A percentile compares a stretch with the other conserved stretches of the same genome.
Evolutionary conservation across 805 yeast genomes (phyloP).

Genomic region (Komagataella ulmi): DNA sequence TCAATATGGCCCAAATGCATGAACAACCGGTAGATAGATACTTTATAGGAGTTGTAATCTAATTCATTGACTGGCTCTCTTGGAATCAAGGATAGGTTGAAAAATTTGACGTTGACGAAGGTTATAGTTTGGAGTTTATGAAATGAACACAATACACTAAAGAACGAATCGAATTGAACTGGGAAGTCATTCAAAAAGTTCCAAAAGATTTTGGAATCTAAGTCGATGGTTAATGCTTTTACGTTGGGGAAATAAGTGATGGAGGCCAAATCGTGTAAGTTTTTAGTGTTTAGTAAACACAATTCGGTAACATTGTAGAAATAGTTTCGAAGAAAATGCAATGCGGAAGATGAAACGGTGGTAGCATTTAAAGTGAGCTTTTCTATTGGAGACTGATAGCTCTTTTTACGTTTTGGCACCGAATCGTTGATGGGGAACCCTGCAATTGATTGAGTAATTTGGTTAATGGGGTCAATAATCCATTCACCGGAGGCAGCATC

Average conservation of each 20-base stretch:
- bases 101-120: conserved; percentile 1
- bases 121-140: neutral
- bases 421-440: neutral
- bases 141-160: conserved; percentile 1
- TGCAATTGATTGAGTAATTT: neutral
- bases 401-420: conserved; percentile 3
- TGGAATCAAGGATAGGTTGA: conserved; percentile 2
- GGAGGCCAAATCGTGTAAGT: conserved; percentile 32
- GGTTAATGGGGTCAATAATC: conserved; percentile 5
- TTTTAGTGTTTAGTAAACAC: conserved; percentile 22
- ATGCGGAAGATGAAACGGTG: conserved; percentile 1
- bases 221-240: conserved; percentile 27
- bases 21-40: conserved; percentile 3
- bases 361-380: conserved; percentile 3
- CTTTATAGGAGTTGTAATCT: conserved; percentile 2
- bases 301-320: conserved; percentile 26
- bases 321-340: conserved; percentile 18
- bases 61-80: conserved; percentile 1
- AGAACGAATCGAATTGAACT: conserved; percentile 2
- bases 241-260: conserved; percentile 31
- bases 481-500: neutral
- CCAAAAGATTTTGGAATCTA: conserved; percentile 31
- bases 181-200: conserved; percentile 2
- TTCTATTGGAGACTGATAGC: conserved; percentile 7
- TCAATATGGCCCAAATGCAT: conserved; percentile 1